These are phyloP conservation scores for Hyphodiscus hymeniophilus DNA, from an alignment of 495 filamentous ascomycete genomes.

Conservation along the genomic window DNA sequence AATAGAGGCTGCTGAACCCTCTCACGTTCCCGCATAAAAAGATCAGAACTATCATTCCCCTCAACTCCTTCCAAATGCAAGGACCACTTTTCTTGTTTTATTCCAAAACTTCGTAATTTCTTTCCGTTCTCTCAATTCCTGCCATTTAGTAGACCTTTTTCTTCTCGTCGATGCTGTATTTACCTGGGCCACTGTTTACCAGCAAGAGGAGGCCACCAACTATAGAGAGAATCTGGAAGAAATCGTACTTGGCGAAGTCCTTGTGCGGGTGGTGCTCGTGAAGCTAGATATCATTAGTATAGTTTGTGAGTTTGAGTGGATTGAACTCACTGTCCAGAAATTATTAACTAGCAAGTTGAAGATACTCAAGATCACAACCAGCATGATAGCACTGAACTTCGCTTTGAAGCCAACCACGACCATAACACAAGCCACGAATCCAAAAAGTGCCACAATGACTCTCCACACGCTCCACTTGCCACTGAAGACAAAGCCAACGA, in stretches of 20 bases:
- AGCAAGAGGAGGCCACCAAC: slow-evolving; percentile 92
- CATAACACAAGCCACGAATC: slow-evolving; percentile 91
- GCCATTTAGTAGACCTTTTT: slow-evolving; percentile 88
- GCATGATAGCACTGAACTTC: slow-evolving; percentile 90
- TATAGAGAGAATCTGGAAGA: slow-evolving; percentile 99
- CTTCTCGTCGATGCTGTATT: slow-evolving; percentile 98
- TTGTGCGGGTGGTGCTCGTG: slow-evolving; percentile 98
- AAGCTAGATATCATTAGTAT: slow-evolving; percentile 49
- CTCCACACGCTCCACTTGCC: slow-evolving; percentile 87
- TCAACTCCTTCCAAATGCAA: slow-evolving; percentile 20
- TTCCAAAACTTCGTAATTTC: slow-evolving; percentile 8
- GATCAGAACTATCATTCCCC: slow-evolving; percentile 3
- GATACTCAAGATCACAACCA: slow-evolving; percentile 89
- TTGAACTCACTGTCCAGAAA: slow-evolving; percentile 91
- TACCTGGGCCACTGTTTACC: slow-evolving; percentile 96
- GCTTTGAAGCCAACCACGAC: slow-evolving; percentile 99
- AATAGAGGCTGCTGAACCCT: background rate
- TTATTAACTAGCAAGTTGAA: slow-evolving; percentile 98
- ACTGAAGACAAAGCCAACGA: slow-evolving; percentile 91
- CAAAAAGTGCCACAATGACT: slow-evolving; percentile 71
- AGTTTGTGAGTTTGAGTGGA: background rate
- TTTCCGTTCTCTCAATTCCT: background rate
- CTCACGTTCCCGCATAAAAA: slow-evolving; percentile 7
- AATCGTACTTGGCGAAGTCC: slow-evolving; percentile 99
- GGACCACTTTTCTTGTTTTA: slow-evolving; percentile 12